Evolutionary conservation across 768 basidiomycete genomes (phyloP), one percentile per base, ranked within the genome.

Genomic region (Mycena kentingensis): DNA sequence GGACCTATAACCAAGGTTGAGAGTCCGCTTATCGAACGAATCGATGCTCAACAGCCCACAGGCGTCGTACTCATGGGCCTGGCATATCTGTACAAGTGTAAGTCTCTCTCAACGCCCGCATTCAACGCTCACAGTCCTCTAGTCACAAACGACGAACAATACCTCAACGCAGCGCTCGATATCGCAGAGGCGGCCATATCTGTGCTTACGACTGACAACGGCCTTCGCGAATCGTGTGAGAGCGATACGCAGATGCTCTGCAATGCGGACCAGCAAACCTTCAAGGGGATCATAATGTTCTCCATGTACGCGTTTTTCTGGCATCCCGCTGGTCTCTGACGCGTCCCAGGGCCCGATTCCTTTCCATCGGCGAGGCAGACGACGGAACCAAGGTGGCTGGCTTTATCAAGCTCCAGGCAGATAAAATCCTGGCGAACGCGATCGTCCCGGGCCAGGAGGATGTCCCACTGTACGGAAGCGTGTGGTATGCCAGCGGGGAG

Each of bases 251-350:
- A 18, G 8, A 51, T 26, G 10, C 13, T n/a, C 8, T 51, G 49
- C 39, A 51, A 51, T n/a, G 28, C 24, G 5, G 39, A 51, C 49
- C 38, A 51, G 49, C 16, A 51, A 19, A 28, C 49, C 19, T 51
- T 51, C 49, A 51, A 51, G 49, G 49, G 49, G 3, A 51, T 51
- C 19, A 24, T 25, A 8, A 21, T 51, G 39, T 29, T 38, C n/a
- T 51, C 27, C 39, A 28, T 51, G 49, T 48, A 22, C n/a, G 46
- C 36, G 11, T 4, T 28, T 48, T 12, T 15, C 3, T 11, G 18
- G 3, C n/a, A 19, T 15, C 34, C 15, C 18, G 4, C 19, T 16
- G 7, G 10, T 22, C 11, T 13, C 32, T 48, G 34, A 48, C 18
- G 46, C 16, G 29, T 24, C 22, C 25, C 46, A 48, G 46, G 46